Evolutionary conservation across 2,329 filamentous ascomycete species (phyloP), one percentile per base, ranked within the genome.

Genomic region (Aphanoascus verrucosus): DNA sequence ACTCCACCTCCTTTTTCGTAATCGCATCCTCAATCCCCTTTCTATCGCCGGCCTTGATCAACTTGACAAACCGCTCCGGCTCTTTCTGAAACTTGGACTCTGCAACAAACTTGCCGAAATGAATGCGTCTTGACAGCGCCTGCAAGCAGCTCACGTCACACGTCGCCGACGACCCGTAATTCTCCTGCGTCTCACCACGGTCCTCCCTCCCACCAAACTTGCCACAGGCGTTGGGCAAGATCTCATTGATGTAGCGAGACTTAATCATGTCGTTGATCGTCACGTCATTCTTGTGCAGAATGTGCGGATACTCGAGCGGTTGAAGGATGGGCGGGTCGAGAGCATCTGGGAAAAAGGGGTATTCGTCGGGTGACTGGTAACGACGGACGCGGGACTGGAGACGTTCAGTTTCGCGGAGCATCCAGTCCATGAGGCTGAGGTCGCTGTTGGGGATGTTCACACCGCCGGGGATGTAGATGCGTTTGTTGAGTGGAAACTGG

Each of bases 101-200:
- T 42, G 93, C 93, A 7, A 98, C 93, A 64, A 97, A 97, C 73
- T 97, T 98, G 61, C 93, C 93, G 73, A 95, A 98, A 71, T 98
- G 93, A 61, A 98, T 93, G 53, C 93, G 78, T 41, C 91, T 80
- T 38, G 88, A 94, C 45, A 98, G 74, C 2, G 93, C 86, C 74
- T 98, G 93, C 59, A 98, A 75, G 63, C 86, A 91, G 51, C 81
- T 79, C 57, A 98, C 93, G 70, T 98, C 93, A 67, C 86, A 89
- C 0, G 88, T 94, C 1, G 89, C 91, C 0, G 90, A 79, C 5
- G 87, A 94, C 14, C 93, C 93, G 73, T 97, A 98, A 73, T 98
- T 96, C 72, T 97, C 93, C 67, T 88, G 83, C 12, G 81, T 80
- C 67, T 94, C 90, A 47, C 87, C 88, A 55, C 89, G 79, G 69